These are phyloP conservation scores for Jimgerdemannia lactiflua DNA, from an alignment of 192 early-diverging fungal genomes.

Conservation along the genomic window DNA sequence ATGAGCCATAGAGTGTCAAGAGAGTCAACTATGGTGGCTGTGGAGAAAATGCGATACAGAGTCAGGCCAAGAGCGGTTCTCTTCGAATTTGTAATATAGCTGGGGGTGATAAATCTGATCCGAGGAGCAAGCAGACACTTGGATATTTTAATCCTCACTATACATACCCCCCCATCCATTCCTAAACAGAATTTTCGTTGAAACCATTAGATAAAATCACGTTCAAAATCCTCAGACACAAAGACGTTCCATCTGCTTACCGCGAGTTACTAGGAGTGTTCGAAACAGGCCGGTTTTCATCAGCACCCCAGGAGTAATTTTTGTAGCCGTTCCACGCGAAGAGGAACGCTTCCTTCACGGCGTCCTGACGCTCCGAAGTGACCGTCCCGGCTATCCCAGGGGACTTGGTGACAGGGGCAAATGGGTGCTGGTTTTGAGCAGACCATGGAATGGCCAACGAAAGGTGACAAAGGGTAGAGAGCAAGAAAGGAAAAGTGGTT, in stretches of 20 bases:
- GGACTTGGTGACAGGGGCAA: too few relatives aligned
- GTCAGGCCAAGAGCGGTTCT: too few relatives aligned
- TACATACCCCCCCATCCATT: slow-evolving; percentile 52
- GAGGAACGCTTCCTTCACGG: slow-evolving; percentile 58
- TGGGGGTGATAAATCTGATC: too few relatives aligned
- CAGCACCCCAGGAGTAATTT: slow-evolving; percentile 75
- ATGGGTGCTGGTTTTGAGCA: too few relatives aligned
- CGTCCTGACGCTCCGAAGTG: slow-evolving; percentile 18
- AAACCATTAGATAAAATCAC: background rate
- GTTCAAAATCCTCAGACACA: background rate
- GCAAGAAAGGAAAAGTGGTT: too few relatives aligned
- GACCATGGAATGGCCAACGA: too few relatives aligned
- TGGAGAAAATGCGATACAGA: slow-evolving; percentile 4
- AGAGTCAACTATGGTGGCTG: slow-evolving; percentile 78
- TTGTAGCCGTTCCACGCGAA: slow-evolving; percentile 79
- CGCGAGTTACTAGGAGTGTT: slow-evolving; percentile 25
- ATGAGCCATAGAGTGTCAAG: slow-evolving; percentile 88
- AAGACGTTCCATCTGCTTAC: slow-evolving; percentile 14
- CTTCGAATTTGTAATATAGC: too few relatives aligned
- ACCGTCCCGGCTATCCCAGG: too few relatives aligned
- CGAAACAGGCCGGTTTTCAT: slow-evolving; percentile 54
- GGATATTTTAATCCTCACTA: background rate
- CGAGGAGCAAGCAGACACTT: background rate
- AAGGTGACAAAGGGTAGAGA: too few relatives aligned
- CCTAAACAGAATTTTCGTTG: slow-evolving; percentile 2